Percentiles rank a stretch among this genome's conserved stretches.
These are phyloP conservation scores for Pseudopithomyces maydicus DNA, from an alignment of 2,329 filamentous ascomycete genomes.

Conservation along the genomic window DNA sequence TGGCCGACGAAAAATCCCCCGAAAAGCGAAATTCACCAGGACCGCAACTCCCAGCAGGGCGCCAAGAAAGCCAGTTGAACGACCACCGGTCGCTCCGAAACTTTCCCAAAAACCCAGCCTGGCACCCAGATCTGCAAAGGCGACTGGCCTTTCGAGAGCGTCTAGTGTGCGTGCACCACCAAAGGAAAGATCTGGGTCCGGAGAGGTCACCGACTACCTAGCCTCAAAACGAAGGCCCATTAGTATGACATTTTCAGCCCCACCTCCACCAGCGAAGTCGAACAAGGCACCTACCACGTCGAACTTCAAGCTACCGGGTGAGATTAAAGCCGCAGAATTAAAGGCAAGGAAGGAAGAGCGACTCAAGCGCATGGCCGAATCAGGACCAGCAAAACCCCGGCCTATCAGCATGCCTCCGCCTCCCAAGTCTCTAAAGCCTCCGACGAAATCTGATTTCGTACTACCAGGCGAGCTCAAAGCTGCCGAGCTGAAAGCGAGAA, in stretches of 20 bases:
- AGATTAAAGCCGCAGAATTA: conserved; percentile 58
- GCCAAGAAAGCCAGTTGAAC: conserved; percentile 2
- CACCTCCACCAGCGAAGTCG: conserved; percentile 54
- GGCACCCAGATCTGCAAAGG: conserved; percentile 36
- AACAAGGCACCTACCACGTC: conserved; percentile 56
- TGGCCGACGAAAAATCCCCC: conserved; percentile 38
- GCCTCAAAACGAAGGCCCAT: conserved; percentile 54
- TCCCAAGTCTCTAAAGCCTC: conserved; percentile 57
- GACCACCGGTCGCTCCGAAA: conserved; percentile 18
- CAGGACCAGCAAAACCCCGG: conserved; percentile 34
- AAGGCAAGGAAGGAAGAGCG: conserved; percentile 57
- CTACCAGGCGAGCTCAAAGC: conserved; percentile 60
- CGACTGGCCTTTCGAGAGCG: conserved; percentile 22
- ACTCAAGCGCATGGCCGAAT: conserved; percentile 50
- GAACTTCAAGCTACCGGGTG: conserved; percentile 59
- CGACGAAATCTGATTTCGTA: conserved; percentile 57
- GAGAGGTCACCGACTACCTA: conserved; percentile 42
- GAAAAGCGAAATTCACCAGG: conserved; percentile 20
- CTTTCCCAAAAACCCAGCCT: conserved; percentile 33
- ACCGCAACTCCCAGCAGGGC: conserved; percentile 9
- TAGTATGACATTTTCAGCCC: conserved; percentile 54
- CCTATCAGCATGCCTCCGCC: conserved; percentile 54
- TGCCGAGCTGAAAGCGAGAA: conserved; percentile 38
- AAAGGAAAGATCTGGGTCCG: conserved; percentile 22
- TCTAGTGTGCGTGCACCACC: conserved; percentile 32